A percentile compares a stretch with the other conserved stretches of the same genome.
phyloP scores from a whole-genome alignment of 2,329 filamentous ascomycete genomes.

The Aspergillus unguis region DNA sequence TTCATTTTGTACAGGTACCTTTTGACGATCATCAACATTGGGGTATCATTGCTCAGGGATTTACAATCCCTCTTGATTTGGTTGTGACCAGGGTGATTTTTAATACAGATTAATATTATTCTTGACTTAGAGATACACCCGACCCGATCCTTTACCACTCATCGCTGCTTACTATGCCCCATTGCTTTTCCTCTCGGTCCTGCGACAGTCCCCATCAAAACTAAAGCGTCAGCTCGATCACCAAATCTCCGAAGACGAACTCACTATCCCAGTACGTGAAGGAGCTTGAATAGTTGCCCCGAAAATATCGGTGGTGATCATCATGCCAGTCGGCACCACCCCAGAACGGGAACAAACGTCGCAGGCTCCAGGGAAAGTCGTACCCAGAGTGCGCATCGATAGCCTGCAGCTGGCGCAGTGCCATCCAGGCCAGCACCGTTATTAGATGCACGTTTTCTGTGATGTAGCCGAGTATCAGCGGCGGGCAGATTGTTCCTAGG shows the following conservation, averaged over 20 bases:
- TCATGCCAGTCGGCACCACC: constrained; percentile 94
- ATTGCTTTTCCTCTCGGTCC: constrained; percentile 19
- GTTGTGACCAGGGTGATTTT: too few species aligned
- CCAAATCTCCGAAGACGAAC: constrained; percentile 2
- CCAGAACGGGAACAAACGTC: constrained; percentile 86
- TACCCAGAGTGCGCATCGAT: constrained; percentile 96
- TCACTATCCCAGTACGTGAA: constrained; percentile 89
- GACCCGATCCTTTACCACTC: neutral
- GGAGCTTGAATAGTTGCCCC: constrained; percentile 93
- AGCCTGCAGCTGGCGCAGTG: constrained; percentile 85
- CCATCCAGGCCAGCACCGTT: constrained; percentile 95
- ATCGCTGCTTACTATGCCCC: constrained; percentile 1
- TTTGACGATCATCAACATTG: too few species aligned
- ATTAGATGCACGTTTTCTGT: constrained; percentile 84
- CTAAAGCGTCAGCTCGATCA: constrained; percentile 1
- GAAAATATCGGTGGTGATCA: constrained; percentile 92
- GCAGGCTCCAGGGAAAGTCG: constrained; percentile 94
- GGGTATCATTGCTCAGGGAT: too few species aligned
- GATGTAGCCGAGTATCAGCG: constrained; percentile 73
- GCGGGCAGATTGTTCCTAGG: constrained; percentile 74
- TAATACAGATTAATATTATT: constrained; percentile 2
- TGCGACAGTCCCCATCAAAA: constrained; percentile 24
- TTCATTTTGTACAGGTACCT: neutral
- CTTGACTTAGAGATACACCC: too few species aligned
- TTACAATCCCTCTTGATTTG: too few species aligned